Evolutionary conservation across 345 rosid genomes (phyloP), one percentile per base, ranked within the genome.

Genomic region (Brassica cretica): DNA sequence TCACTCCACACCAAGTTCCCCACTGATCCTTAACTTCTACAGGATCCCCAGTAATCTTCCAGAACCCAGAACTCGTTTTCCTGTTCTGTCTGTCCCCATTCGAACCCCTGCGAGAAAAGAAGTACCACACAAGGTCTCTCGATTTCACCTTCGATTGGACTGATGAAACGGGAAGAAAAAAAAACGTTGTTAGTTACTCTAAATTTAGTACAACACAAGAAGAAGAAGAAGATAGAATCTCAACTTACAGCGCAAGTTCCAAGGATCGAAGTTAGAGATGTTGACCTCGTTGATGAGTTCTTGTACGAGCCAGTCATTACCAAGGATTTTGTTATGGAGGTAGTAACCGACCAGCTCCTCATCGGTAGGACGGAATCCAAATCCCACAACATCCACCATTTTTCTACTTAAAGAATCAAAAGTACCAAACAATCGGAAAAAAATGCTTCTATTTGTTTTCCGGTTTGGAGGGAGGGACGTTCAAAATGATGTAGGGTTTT

Each of bases 21-120:
- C 39, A 0, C 0, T 83, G 84, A 49, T 66, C 60, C 25, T 2
- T 39, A 24, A 78, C 62, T 0, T 58, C 27, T 0, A 6, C 61
- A 56, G 61, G 0, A 0, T 19, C 61, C 16, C 91, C 91, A 0
- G 86, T 86, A 12, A 78, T 8, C 58, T 84, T 86, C 89, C 89
- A 88, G n/a, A 25, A 65, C 0, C 91, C 89, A 25, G 61, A 30
- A 2, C 0, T 12, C 0, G 87, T 85, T 21, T 19, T 71, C 62
- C 91, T 74, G 25, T 70, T 77, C 37, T 72, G 68, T 9, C 79
- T 75, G 14, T 71, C 30, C 4, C 84, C 64, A 3, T 70, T 78
- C 4, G 30, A 25, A 19, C 64, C 75, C 14, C 51, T 76, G 2
- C 67, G 56, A 41, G 66, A 65, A 70, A 83, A 88, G 76, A 85